A percentile compares a stretch with the other conserved stretches of the same genome.
Evolutionary conservation across 2,329 filamentous ascomycete genomes (phyloP).

Genomic region (Malbranchea cinnamomea): DNA sequence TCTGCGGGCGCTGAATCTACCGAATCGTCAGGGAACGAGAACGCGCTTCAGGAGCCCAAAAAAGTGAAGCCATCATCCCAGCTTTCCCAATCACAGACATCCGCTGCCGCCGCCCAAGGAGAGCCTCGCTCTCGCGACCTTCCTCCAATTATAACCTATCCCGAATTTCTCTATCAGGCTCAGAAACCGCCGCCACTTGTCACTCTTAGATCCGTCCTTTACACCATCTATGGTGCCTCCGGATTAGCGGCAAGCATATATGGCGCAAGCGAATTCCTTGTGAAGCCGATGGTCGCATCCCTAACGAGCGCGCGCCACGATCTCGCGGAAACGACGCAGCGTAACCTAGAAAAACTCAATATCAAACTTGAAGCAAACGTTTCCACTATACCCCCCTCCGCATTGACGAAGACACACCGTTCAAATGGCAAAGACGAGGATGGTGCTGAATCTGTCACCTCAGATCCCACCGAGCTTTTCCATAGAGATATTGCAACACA

Average conservation of each 20-base stretch:
- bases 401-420: slow-evolving; percentile 10
- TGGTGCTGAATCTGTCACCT: slow-evolving; percentile 32
- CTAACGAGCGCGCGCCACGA: slow-evolving; percentile 43
- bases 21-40: neutral
- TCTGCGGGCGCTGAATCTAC: neutral
- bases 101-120: slow-evolving; percentile 7
- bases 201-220: slow-evolving; percentile 40
- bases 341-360: slow-evolving; percentile 41
- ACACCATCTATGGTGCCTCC: slow-evolving; percentile 41
- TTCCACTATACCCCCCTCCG: slow-evolving; percentile 34
- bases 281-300: slow-evolving; percentile 42
- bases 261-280: slow-evolving; percentile 42
- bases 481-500: slow-evolving; percentile 50
- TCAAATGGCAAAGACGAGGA: slow-evolving; percentile 25
- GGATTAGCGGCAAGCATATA: slow-evolving; percentile 42
- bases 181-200: slow-evolving; percentile 46
- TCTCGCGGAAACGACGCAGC: slow-evolving; percentile 36
- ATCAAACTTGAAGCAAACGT: slow-evolving; percentile 37
- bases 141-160: slow-evolving; percentile 51
- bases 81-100: slow-evolving; percentile 3
- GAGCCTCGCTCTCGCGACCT: slow-evolving; percentile 19
- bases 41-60: too few species aligned
- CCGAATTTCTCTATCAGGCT: slow-evolving; percentile 47
- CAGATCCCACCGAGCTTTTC: slow-evolving; percentile 49
- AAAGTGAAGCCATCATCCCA: neutral